A percentile compares a stretch with the other conserved stretches of the same genome.
Conservation (phyloP, 805 yeast species). For the Hanseniaspora valbyensis region DNA sequence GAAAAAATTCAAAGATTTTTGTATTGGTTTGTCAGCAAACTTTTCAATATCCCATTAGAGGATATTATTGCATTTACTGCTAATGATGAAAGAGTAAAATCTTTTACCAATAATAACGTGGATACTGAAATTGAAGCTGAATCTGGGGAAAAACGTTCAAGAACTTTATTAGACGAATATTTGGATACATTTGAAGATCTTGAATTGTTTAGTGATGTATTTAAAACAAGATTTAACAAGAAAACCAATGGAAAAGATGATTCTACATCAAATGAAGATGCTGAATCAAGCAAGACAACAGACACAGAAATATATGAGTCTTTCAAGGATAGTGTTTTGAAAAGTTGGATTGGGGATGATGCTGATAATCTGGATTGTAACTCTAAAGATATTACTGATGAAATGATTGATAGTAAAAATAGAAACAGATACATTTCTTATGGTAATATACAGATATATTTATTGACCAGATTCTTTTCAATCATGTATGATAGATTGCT, state of each 20-base stretch:
- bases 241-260: conserved; percentile 20
- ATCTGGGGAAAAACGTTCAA: conserved; percentile 20
- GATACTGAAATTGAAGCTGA: conserved; percentile 18
- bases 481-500: conserved; percentile 68
- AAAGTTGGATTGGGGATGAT: conserved; percentile 21
- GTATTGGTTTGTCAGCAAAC: conserved; percentile 56
- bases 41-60: conserved; percentile 51
- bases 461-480: conserved; percentile 76
- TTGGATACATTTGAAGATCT: conserved; percentile 11
- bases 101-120: neutral
- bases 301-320: conserved; percentile 25
- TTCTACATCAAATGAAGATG: conserved; percentile 22
- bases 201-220: conserved; percentile 18
- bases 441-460: conserved; percentile 79
- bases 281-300: conserved; percentile 20
- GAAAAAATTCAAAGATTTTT: conserved; percentile 64
- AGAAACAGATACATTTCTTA: conserved; percentile 64
- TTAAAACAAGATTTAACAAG: conserved; percentile 34
- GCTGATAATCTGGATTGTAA: neutral
- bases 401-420: conserved; percentile 25
- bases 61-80: conserved; percentile 16
- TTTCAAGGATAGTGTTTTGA: conserved; percentile 25
- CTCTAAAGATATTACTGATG: conserved; percentile 25
- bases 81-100: neutral
- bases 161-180: conserved; percentile 23